Conservation (phyloP, 345 rosid species). For the Gossypium rotundifolium region DNA sequence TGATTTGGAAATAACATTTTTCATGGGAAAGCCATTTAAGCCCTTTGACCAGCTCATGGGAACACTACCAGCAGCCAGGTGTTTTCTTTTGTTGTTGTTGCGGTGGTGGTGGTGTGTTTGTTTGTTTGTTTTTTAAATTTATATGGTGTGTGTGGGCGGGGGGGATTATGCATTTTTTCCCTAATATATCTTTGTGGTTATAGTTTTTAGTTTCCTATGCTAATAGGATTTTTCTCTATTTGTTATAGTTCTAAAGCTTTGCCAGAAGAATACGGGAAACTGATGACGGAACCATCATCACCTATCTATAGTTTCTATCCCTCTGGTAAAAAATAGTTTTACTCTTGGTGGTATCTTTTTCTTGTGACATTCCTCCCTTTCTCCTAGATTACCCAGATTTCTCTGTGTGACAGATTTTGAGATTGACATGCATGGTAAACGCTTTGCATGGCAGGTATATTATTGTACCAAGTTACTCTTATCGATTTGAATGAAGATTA, state of each 20-base stretch:
- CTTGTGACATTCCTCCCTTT: not conserved
- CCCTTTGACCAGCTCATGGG: slow-evolving; percentile 99
- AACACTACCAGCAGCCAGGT: slow-evolving; percentile 96
- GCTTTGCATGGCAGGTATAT: slow-evolving; percentile 93
- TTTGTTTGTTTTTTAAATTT: not conserved
- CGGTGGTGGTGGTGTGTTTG: not conserved
- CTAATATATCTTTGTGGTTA: not conserved
- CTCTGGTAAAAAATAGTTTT: slow-evolving; percentile 39
- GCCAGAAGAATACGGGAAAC: slow-evolving; percentile 66
- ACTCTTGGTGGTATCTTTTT: slow-evolving; percentile 8
- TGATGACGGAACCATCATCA: slow-evolving; percentile 85
- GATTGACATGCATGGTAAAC: slow-evolving; percentile 97
- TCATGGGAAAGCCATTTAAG: slow-evolving; percentile 83
- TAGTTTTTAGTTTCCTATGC: slow-evolving; percentile 5
- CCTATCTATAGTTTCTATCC: slow-evolving; percentile 75
- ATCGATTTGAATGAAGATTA: not conserved
- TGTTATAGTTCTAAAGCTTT: slow-evolving; percentile 78
- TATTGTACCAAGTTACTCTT: slow-evolving; percentile 6
- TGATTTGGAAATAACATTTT: slow-evolving; percentile 85
- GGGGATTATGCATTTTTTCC: not conserved
- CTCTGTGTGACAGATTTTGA: slow-evolving; percentile 67
- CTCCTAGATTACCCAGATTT: slow-evolving; percentile 2
- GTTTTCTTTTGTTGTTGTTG: not conserved
- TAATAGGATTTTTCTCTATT: slow-evolving; percentile 20
- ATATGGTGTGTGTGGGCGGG: not conserved